phyloP scores from a whole-genome alignment of 208 protist genomes.

The Crithidia brevicula region DNA sequence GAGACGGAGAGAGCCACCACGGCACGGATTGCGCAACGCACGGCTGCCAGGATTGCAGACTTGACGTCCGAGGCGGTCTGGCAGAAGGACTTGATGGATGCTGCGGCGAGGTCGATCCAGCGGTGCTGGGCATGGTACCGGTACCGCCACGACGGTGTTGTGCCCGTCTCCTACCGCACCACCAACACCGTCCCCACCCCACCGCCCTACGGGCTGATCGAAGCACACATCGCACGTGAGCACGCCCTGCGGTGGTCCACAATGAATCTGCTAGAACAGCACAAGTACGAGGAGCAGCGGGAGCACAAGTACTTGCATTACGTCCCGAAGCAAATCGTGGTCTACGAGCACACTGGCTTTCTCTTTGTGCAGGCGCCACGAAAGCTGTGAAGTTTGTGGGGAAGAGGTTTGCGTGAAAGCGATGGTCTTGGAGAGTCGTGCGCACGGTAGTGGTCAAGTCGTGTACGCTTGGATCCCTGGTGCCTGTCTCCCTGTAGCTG shows the following conservation, averaged over 20 bases:
- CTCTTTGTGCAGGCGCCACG: constrained; percentile 3
- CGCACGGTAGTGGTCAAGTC: too few relatives aligned
- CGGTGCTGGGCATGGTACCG: constrained; percentile 73
- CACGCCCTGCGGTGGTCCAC: constrained; percentile 33
- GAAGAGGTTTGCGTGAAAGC: not conserved
- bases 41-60: constrained; percentile 38
- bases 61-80: constrained; percentile 66
- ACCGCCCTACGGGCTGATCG: constrained; percentile 66
- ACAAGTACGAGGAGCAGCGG: constrained; percentile 34
- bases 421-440: too few relatives aligned
- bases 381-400: not conserved
- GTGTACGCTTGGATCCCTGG: too few relatives aligned
- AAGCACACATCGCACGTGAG: constrained; percentile 62
- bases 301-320: constrained; percentile 39
- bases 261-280: constrained; percentile 52
- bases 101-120: constrained; percentile 73
- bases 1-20: constrained; percentile 18
- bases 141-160: constrained; percentile 21
- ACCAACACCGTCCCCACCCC: constrained; percentile 19
- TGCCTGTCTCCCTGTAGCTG: too few relatives aligned
- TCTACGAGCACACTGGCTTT: constrained; percentile 18
- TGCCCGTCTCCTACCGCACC: constrained; percentile 19
- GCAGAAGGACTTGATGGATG: constrained; percentile 66
- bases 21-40: constrained; percentile 43
- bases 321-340: constrained; percentile 20